Conservation (phyloP, 202 grass and related monocot genomes). For the Thinopyrum obtusiflorum region DNA sequence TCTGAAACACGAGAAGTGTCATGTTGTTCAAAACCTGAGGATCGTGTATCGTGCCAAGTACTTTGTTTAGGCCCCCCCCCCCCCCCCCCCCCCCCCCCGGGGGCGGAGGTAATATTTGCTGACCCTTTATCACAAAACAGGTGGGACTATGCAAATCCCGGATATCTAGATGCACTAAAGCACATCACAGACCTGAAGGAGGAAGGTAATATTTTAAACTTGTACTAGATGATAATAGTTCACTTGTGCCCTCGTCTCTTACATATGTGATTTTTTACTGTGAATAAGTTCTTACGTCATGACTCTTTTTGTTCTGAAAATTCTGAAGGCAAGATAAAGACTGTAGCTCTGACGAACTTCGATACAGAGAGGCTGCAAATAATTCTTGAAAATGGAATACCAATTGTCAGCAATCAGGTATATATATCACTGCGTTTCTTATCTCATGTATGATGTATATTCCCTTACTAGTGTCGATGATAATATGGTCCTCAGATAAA, state of each 20-base stretch:
- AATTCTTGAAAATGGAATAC: slow-evolving; percentile 95
- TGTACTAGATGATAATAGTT: background rate
- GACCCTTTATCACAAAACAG: slow-evolving; percentile 38
- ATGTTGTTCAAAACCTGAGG: background rate
- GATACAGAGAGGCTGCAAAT: slow-evolving; percentile 85
- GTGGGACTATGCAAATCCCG: slow-evolving; percentile 95
- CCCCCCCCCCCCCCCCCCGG: too few relatives aligned
- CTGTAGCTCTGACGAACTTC: slow-evolving; percentile 87
- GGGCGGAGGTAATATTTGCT: too few relatives aligned
- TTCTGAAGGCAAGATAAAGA: slow-evolving; percentile 92
- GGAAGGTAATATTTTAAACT: slow-evolving; percentile 53
- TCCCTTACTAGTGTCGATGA: background rate
- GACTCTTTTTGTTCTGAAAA: slow-evolving; percentile 5
- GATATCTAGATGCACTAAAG: slow-evolving; percentile 90
- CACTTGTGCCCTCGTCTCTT: background rate
- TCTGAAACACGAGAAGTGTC: background rate
- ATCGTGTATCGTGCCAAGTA: background rate
- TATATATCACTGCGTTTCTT: background rate
- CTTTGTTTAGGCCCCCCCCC: background rate
- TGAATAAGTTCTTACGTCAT: background rate
- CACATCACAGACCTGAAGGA: slow-evolving; percentile 93
- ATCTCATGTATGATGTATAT: background rate
- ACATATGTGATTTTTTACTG: background rate
- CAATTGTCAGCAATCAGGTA: slow-evolving; percentile 96
- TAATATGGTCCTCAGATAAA: background rate